phyloP scores from a whole-genome alignment of 768 basidiomycete genomes.

The Naganishia antarctica region DNA sequence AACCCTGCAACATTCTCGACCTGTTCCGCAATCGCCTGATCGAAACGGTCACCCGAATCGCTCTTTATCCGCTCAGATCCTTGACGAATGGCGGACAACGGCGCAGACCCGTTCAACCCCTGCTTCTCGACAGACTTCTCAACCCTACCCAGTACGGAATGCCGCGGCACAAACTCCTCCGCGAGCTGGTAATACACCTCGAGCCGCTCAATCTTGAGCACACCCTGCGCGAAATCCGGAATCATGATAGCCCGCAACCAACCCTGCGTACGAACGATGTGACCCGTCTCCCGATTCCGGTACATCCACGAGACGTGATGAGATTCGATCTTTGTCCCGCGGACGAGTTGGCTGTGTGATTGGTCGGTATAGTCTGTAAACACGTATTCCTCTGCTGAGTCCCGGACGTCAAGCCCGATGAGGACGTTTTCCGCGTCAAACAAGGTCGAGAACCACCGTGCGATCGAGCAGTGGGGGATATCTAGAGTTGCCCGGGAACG shows the following conservation, averaged over 20 bases:
- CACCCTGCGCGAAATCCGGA: conserved; percentile 14
- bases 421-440: conserved; percentile 7
- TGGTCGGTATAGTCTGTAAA: neutral
- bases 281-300: neutral
- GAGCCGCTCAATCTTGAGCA: conserved; percentile 13
- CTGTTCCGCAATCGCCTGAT: neutral
- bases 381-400: conserved; percentile 12
- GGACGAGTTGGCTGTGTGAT: neutral
- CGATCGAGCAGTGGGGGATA: conserved; percentile 7
- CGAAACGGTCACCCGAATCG: no score
- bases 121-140: neutral
- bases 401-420: neutral
- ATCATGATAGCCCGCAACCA: conserved; percentile 12
- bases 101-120: neutral
- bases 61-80: no score
- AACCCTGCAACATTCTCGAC: neutral
- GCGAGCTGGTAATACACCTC: conserved; percentile 16
- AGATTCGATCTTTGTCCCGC: conserved; percentile 6
- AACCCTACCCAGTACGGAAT: neutral
- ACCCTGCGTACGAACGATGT: neutral
- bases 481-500: neutral
- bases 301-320: conserved; percentile 1
- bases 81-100: no score
- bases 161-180: conserved; percentile 9
- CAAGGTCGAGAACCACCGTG: conserved; percentile 8